Conservation (phyloP, 2,329 filamentous ascomycete species). For the Diaporthe sp. region DNA sequence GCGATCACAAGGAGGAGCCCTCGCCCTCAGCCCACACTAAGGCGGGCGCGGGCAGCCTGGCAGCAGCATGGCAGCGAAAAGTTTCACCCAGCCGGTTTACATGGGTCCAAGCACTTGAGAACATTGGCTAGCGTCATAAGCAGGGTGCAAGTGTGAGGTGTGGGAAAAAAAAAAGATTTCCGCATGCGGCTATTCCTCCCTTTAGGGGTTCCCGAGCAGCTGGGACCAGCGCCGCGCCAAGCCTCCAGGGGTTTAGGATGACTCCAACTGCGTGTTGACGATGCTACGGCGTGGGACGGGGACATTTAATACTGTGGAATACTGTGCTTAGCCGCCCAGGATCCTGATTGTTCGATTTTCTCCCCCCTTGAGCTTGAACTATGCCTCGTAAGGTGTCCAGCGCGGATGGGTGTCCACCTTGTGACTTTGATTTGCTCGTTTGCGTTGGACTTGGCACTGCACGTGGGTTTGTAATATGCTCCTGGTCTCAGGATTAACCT, state of each 20-base stretch:
- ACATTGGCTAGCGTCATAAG: constrained; percentile 21
- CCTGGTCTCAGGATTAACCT: neutral
- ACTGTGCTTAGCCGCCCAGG: neutral
- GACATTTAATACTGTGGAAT: neutral
- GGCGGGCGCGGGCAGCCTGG: neutral
- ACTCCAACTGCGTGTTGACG: neutral
- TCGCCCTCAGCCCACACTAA: neutral
- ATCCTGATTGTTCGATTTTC: neutral
- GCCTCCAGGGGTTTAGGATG: neutral
- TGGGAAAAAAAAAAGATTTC: constrained; percentile 5
- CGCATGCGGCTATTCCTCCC: constrained; percentile 34
- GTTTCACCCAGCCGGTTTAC: neutral
- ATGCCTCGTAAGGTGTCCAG: constrained; percentile 27
- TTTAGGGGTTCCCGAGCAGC: constrained; percentile 32
- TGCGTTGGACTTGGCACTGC: constrained; percentile 1
- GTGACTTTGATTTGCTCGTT: neutral
- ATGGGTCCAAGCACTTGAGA: constrained; percentile 3
- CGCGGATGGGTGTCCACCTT: constrained; percentile 13
- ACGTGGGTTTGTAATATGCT: constrained; percentile 23
- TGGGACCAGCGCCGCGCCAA: constrained; percentile 30
- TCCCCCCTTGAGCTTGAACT: constrained; percentile 11
- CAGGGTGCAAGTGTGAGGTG: neutral
- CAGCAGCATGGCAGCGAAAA: neutral
- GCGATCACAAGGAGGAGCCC: neutral
- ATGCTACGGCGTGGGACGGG: constrained; percentile 12